phyloP scores from a whole-genome alignment of 23 red algal genomes.

The Cyanidium caldarium region DNA sequence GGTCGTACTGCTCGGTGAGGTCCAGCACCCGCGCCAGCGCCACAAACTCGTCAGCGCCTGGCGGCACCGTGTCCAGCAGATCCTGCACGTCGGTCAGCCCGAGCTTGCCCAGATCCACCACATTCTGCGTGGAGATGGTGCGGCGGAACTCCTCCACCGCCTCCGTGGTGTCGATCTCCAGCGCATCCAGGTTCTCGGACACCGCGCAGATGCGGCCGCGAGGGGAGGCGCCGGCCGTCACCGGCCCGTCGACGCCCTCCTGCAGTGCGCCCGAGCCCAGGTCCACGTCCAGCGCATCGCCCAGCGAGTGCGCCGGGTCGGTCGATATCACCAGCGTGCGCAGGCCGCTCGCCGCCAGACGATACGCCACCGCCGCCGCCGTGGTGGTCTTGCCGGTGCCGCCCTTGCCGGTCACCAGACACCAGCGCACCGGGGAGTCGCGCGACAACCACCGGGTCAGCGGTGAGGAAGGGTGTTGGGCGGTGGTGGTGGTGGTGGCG shows the following conservation, averaged over 20 bases:
- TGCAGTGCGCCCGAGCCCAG: constrained; percentile 26
- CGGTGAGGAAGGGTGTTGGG: too few relatives aligned
- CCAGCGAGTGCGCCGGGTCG: constrained; percentile 92
- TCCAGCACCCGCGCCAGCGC: constrained; percentile 62
- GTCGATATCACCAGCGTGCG: constrained; percentile 73
- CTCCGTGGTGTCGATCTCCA: constrained; percentile 66
- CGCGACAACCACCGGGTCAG: neutral
- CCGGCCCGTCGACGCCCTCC: neutral
- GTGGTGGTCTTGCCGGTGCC: constrained; percentile 89
- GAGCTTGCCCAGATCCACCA: constrained; percentile 9
- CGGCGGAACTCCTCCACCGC: constrained; percentile 57
- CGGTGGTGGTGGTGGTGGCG: too few relatives aligned
- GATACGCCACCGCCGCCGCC: constrained; percentile 51
- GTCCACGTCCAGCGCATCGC: constrained; percentile 61
- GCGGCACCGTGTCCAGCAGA: constrained; percentile 77
- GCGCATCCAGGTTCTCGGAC: constrained; percentile 26
- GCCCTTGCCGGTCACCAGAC: constrained; percentile 85
- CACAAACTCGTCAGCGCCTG: constrained; percentile 93
- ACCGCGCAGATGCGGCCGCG: constrained; percentile 6
- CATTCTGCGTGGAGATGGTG: constrained; percentile 32
- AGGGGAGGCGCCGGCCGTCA: neutral
- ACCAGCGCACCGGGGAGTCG: constrained; percentile 22
- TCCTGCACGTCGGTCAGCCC: constrained; percentile 70
- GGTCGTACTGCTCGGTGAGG: constrained; percentile 54
- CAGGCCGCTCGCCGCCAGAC: constrained; percentile 34